Evolutionary conservation across 2,329 filamentous ascomycete genomes (phyloP), one percentile per base, ranked within the genome.

Genomic region (Neonectria ditissima): DNA sequence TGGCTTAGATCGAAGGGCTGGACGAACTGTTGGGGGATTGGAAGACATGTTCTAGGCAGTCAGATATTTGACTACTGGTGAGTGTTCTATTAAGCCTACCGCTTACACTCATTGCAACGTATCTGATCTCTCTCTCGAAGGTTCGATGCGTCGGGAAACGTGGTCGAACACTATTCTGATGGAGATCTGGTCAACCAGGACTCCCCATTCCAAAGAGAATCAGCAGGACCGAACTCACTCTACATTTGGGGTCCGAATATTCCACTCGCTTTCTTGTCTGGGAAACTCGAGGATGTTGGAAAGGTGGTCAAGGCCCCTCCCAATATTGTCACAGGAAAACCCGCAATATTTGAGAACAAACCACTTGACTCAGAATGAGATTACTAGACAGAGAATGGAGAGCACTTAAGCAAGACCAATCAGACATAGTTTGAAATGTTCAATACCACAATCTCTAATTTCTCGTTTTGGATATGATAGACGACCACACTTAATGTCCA

Each of bases 1-100:
- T 47, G 43, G 43, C 43, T 47, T 28, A 47, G 43, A 47, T 28
- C 18, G 11, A 47, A 47, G 43, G 43, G 43, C 20, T 47, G 24
- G 18, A 28, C 18, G 43, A 47, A 28, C 24, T 47, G 43, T 18
- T 47, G 43, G 43, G 43, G 43, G 24, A 28, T 47, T 28, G 43
- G 43, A 22, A 47, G 43, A 47, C 43, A 47, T 28, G 24, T 47
- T 28, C 18, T 47, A 10, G 43, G 43, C n/a, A n/a, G n/a, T n/a
- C n/a, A n/a, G n/a, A n/a, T n/a, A n/a, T n/a, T n/a, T n/a, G n/a
- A n/a, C n/a, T 28, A 47, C 5, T 47, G 43, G 43, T 47, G 43
- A 47, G 43, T 28, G 24, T 28, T 16, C 43, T 28, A 28, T 28
- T 18, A 28, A 18, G 24, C 43, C 18, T 22, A 22, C 43, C 24